These are phyloP conservation scores for Magnolia kwangsiensis DNA, from an alignment of 164 flowering plant species.

Conservation along the genomic window DNA sequence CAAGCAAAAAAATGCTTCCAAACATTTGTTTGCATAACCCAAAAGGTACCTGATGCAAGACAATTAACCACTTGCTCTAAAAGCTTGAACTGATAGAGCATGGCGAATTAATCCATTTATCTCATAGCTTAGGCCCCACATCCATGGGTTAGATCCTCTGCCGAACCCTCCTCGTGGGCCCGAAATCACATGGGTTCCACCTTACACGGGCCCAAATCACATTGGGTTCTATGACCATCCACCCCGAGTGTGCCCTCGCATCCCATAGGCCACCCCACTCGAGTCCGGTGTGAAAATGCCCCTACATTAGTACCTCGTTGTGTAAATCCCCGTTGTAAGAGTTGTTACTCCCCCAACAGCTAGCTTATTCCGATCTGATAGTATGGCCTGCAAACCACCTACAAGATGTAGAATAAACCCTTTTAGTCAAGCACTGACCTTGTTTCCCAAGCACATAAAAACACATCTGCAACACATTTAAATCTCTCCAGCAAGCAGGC, in stretches of 20 bases:
- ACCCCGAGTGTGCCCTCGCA: no score
- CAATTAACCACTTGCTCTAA: no score
- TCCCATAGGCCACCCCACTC: no score
- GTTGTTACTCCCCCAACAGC: conserved; percentile 96
- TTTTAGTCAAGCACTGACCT: not conserved
- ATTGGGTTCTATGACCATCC: no score
- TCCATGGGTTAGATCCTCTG: no score
- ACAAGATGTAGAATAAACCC: conserved; percentile 15
- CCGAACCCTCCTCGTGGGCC: no score
- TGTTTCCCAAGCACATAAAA: not conserved
- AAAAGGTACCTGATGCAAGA: conserved; percentile 9
- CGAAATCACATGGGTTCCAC: no score
- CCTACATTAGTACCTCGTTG: conserved; percentile 50
- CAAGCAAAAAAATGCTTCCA: not conserved
- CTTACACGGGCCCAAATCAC: no score
- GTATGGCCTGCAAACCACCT: conserved; percentile 74
- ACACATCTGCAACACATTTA: not conserved
- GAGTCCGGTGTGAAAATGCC: no score
- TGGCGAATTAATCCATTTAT: no score
- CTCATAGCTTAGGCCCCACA: no score
- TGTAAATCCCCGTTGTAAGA: conserved; percentile 92
- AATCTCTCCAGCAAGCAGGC: not conserved
- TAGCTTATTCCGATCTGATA: conserved; percentile 79
- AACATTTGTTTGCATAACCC: not conserved
- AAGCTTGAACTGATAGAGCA: no score